Evolutionary conservation across 208 protist species (phyloP), one percentile per base, ranked within the genome.

Genomic region (Tritrichomonas musculus): DNA sequence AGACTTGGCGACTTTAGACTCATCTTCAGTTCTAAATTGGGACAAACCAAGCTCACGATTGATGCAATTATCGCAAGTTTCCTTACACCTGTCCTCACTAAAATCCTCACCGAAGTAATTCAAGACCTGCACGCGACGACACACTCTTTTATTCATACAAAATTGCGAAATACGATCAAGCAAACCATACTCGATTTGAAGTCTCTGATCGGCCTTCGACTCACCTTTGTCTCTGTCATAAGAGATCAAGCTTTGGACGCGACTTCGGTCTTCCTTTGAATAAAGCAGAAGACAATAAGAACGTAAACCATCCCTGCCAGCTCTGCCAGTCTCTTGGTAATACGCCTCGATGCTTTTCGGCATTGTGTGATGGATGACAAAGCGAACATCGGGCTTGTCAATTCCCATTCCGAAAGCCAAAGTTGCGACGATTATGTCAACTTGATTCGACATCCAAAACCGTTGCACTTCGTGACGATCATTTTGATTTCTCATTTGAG

Each of bases 401-500:
- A 96, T 94, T 8, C 95, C 95, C 95, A 96, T 96, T 5, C 95
- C 95, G 64, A 96, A 96, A 8, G 95, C 95, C 9, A 95, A 92
- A 22, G 95, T 96, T 11, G 93, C 95, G 27, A 94, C 88, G 4
- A 96, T 92, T 11, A 96, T 30, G 39, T 95, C 41, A 17, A 96
- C 69, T 69, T 47, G 17, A 14, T 93, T 82, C 30, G 5, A 53
- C 36, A 92, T 92, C 95, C 95, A 96, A 44, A n/a, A 20, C 0
- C 20, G 1, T 73, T 96, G 95, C n/a, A 93, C 55, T 27, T 8
- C 5, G 44, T 93, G 39, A 33, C 95, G 64, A 17, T 94, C 75
- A 8, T 36, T 47, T 0, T 27, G 2, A 8, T 93, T 88, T n/a
- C n/a, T n/a, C n/a, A 93, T 27, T 49, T 92, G 44, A 9, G 77